phyloP scores from a whole-genome alignment of 345 rosid genomes.

The Gossypium anomalum region DNA sequence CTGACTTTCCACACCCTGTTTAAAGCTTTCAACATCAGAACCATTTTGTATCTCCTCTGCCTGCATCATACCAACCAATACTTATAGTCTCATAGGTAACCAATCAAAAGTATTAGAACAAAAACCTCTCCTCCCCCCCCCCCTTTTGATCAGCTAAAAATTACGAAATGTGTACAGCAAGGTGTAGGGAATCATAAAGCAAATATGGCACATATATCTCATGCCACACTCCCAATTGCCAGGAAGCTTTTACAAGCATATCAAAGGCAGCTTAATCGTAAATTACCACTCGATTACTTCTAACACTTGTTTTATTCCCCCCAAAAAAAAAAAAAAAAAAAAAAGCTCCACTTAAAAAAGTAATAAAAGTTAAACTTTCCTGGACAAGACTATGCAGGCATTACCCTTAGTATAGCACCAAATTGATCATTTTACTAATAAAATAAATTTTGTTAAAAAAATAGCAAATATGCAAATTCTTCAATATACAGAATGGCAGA shows the following conservation, averaged over 20 bases:
- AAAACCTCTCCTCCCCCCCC: background rate
- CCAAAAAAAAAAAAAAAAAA: background rate
- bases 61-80: conserved; percentile 27
- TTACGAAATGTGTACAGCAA: background rate
- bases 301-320: background rate
- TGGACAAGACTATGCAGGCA: background rate
- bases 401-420: background rate
- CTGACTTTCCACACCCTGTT: conserved; percentile 24
- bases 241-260: background rate
- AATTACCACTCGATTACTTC: background rate
- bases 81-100: background rate
- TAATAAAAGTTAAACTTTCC: background rate
- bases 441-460: background rate
- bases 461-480: background rate
- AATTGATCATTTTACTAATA: background rate
- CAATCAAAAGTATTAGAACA: background rate
- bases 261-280: background rate
- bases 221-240: background rate
- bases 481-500: background rate
- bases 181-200: background rate
- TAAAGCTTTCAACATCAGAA: conserved; percentile 18
- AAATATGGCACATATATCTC: background rate
- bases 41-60: conserved; percentile 28
- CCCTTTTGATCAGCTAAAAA: background rate
- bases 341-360: background rate